Evolutionary conservation across 208 protist genomes (phyloP), one percentile per base, ranked within the genome.

Genomic region (Porcisia hertigi): DNA sequence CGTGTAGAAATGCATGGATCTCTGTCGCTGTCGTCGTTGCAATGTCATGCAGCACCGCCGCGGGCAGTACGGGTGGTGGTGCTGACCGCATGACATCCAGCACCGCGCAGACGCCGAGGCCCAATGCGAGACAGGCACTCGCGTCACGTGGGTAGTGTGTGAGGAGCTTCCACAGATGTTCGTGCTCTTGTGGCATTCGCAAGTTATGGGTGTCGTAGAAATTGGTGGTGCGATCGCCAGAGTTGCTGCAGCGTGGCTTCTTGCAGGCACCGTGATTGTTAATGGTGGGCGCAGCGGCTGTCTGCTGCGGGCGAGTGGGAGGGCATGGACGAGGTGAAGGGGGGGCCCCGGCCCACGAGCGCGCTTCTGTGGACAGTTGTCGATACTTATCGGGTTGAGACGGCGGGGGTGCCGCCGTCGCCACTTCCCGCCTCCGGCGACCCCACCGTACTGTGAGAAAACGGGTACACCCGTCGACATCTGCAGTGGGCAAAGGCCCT

Each of bases 131-230:
- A 54, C 78, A 82, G 7, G 59, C 67, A 60, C 73, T 78, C 14
- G 62, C 78, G 53, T 82, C 78, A 8, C 25, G 73, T 16, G 78
- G 78, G 73, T 82, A 75, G 47, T 75, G 55, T 4, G 53, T 57
- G 0, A 78, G 67, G 3, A 78, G 69, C 34, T 70, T 71, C 72
- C 59, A 71, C 52, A 82, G 73, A 49, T 54, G 69, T 23, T 73
- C 54, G 7, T 45, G 52, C 20, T 60, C 25, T 58, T 34, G 52
- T 36, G n/a, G 36, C 54, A n/a, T 39, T 18, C 30, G 66, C 63
- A 1, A 34, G 39, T 11, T 14, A 52, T 67, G 41, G 9, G 63
- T 14, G 23, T 25, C 63, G 18, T 49, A 8, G 14, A 20, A 34
- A 16, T 14, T 49, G 4, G 41, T 67, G 63, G 1, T n/a, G 23